phyloP scores from a whole-genome alignment of 2,329 filamentous ascomycete genomes.

The Bimuria novae-zelandiae region DNA sequence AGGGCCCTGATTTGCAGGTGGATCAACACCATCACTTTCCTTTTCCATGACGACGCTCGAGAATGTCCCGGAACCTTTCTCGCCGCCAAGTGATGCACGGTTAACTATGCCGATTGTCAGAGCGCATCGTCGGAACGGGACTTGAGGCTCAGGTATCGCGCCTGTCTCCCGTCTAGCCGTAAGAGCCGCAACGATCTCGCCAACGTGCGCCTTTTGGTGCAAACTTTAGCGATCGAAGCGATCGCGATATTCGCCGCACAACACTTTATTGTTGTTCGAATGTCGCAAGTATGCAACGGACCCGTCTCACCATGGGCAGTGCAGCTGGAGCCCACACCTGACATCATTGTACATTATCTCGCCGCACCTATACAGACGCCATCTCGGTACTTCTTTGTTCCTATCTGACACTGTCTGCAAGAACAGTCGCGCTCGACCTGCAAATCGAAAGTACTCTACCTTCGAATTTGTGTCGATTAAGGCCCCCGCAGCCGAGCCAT shows the following conservation, averaged over 20 bases:
- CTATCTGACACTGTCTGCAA: neutral
- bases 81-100: neutral
- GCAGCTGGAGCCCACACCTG: slow-evolving; percentile 1
- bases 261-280: neutral
- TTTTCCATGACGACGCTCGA: slow-evolving; percentile 4
- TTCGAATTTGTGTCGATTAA: no score
- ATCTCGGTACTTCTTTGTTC: neutral
- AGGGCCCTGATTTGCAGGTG: neutral
- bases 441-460: no score
- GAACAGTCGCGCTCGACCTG: no score
- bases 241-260: neutral
- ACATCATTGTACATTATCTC: slow-evolving; percentile 6
- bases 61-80: neutral
- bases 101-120: neutral
- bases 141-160: slow-evolving; percentile 2
- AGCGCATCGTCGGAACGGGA: neutral
- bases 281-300: neutral
- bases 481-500: no score
- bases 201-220: neutral
- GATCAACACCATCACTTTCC: neutral
- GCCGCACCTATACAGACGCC: neutral
- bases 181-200: slow-evolving; percentile 4
- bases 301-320: neutral
- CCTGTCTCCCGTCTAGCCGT: neutral
- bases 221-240: neutral